These are phyloP conservation scores for Penicillium expansum DNA, from an alignment of 2,329 filamentous ascomycete genomes.

Conservation along the genomic window DNA sequence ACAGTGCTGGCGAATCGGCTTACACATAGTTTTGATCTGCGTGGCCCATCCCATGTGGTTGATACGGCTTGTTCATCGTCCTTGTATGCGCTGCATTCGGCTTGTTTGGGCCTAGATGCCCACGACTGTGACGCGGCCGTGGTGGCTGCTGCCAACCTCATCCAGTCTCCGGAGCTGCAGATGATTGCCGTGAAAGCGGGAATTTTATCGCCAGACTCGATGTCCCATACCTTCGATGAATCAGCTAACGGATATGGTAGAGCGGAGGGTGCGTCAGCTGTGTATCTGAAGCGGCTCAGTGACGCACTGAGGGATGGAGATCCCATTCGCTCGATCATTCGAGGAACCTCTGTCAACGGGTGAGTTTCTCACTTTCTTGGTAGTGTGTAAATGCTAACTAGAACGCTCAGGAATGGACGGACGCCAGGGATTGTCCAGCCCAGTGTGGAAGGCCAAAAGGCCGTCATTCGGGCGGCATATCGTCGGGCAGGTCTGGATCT, in stretches of 20 bases:
- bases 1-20: slow-evolving; percentile 1
- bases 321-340: slow-evolving; percentile 18
- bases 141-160: slow-evolving; percentile 1
- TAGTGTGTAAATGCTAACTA: background rate
- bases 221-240: slow-evolving; percentile 14
- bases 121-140: background rate
- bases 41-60: background rate
- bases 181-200: background rate
- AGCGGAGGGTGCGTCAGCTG: slow-evolving; percentile 16
- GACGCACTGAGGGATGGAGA: slow-evolving; percentile 20
- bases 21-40: background rate
- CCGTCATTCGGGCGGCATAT: background rate
- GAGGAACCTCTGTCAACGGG: slow-evolving; percentile 12
- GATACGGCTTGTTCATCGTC: slow-evolving; percentile 7
- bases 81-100: background rate
- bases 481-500: background rate
- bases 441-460: background rate
- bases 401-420: background rate
- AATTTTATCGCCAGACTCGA: slow-evolving; percentile 7
- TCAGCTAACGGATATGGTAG: slow-evolving; percentile 20
- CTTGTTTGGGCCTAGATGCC: background rate
- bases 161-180: background rate
- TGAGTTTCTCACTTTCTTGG: background rate
- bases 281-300: slow-evolving; percentile 20
- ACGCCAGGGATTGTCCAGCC: background rate